Base-by-base conservation (phyloP, 345 rosid species). In the Stellera chamaejasme region DNA sequence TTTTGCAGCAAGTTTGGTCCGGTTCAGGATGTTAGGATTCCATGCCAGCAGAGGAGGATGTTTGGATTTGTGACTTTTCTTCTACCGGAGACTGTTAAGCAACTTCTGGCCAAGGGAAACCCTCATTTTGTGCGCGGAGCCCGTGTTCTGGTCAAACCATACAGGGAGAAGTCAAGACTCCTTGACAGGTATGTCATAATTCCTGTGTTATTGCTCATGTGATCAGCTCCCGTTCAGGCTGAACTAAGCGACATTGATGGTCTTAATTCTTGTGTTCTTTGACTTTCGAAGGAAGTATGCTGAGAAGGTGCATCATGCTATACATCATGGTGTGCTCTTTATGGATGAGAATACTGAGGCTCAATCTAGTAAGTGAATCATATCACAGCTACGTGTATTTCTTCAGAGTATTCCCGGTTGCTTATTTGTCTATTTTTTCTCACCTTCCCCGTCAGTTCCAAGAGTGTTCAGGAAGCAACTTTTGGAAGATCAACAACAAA, bases 111-210 rank as follows among this genome's bases (percentile, higher is more conserved):
- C 10, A 83, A 90, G 70, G 95, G 95, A 43, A 94, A 87, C 71
- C 99, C 99, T 52, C 99, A 94, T 80, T 87, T 77, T 45, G 85
- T 94, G 0, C 90, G 95, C 2, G 85, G 79, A n/a, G 83, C 99
- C 41, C 95, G 99, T 41, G 99, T 94, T 52, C 85, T 94, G 10
- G 99, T 94, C 75, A 94, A 90, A 68, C 99, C 96, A 27, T 94
- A 94, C 62, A 68, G 88, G 70, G 99, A 94, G 63, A 94, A 85
- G 69, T 80, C 95, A 14, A 89, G 80, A 64, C 75, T 80, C 12
- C 50, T 72, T 58, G 86, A 88, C 61, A 81, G 92, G 86, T 75
- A 67, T 63, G 58, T 65, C 23, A 6, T 26, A n/a, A 19, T 19
- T 39, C 50, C 36, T 25, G 7, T 41, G 9, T 32, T 5, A 5